Evolutionary conservation across 2,329 filamentous ascomycete genomes (phyloP).

Genomic region (Metarhizium anisopliae): DNA sequence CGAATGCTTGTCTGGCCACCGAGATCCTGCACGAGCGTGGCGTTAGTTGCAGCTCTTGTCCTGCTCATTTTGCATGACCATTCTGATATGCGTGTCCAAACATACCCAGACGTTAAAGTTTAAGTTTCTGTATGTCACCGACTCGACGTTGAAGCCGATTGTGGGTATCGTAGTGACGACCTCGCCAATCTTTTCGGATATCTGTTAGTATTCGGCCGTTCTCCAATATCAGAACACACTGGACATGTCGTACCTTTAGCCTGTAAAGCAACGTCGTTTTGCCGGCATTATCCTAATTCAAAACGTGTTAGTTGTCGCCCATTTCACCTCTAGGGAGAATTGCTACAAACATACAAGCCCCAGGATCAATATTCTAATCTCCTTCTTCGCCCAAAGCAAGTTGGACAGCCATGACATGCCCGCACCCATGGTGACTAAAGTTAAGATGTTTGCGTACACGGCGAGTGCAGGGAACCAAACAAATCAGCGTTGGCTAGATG

Average conservation of each 20-base stretch:
- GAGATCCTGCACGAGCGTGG: constrained; percentile 52
- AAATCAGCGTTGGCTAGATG: background rate
- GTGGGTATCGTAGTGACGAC: constrained; percentile 98
- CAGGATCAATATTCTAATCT: constrained; percentile 91
- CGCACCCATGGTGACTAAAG: constrained; percentile 46
- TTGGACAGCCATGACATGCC: constrained; percentile 61
- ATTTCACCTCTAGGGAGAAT: background rate
- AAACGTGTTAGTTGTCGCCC: constrained; percentile 8
- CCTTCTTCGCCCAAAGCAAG: constrained; percentile 87
- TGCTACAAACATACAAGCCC: constrained; percentile 61
- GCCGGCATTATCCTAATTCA: constrained; percentile 80
- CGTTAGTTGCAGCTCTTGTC: background rate
- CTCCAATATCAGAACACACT: background rate
- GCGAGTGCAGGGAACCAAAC: background rate
- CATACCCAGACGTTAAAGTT: constrained; percentile 98
- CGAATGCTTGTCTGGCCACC: constrained; percentile 98
- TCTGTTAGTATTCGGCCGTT: background rate
- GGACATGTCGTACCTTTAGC: constrained; percentile 58
- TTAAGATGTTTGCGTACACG: background rate
- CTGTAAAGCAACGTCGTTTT: constrained; percentile 97
- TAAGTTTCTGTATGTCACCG: constrained; percentile 94
- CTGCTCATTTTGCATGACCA: background rate
- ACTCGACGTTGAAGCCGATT: constrained; percentile 98
- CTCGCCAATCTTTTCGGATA: constrained; percentile 71
- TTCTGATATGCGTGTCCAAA: constrained; percentile 1